A percentile compares a stretch with the other conserved stretches of the same genome.
Evolutionary conservation across 2,329 filamentous ascomycete genomes (phyloP).

Genomic region (Teratosphaeria pseudoeucalypti): DNA sequence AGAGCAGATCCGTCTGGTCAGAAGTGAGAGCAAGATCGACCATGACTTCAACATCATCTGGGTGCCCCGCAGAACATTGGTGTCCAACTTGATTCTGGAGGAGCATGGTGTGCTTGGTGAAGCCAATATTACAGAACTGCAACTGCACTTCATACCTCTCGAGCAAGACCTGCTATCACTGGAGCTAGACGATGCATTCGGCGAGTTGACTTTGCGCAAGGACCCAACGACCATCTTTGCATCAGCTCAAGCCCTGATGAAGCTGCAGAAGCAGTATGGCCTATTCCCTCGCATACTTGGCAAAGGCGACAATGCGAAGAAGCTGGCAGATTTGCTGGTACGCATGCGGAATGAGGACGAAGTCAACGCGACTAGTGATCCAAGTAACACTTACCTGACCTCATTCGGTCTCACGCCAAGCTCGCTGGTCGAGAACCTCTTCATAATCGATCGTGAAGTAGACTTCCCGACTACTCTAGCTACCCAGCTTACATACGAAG

Average conservation of each 20-base stretch:
- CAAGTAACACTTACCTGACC: conserved; percentile 36
- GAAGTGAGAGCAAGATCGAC: conserved; percentile 75
- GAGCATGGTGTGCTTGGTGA: conserved; percentile 89
- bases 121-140: conserved; percentile 76
- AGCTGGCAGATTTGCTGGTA: conserved; percentile 72
- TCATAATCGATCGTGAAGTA: conserved; percentile 90
- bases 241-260: conserved; percentile 85
- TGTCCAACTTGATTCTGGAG: conserved; percentile 85
- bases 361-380: conserved; percentile 32
- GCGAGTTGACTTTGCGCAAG: conserved; percentile 78
- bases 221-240: conserved; percentile 86
- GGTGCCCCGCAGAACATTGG: conserved; percentile 82
- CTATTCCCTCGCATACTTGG: conserved; percentile 90
- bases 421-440: conserved; percentile 75
- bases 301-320: conserved; percentile 89
- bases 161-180: conserved; percentile 86
- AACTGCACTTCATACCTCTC: conserved; percentile 80
- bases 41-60: conserved; percentile 98
- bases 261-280: conserved; percentile 80
- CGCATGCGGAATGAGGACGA: conserved; percentile 92
- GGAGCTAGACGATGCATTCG: conserved; percentile 78
- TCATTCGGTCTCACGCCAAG: conserved; percentile 68
- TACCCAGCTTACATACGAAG: conserved; percentile 94
- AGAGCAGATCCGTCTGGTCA: conserved; percentile 88
- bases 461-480: conserved; percentile 87